Conservation (phyloP, 2,329 filamentous ascomycete genomes). For the Cladosporium sp. region DNA sequence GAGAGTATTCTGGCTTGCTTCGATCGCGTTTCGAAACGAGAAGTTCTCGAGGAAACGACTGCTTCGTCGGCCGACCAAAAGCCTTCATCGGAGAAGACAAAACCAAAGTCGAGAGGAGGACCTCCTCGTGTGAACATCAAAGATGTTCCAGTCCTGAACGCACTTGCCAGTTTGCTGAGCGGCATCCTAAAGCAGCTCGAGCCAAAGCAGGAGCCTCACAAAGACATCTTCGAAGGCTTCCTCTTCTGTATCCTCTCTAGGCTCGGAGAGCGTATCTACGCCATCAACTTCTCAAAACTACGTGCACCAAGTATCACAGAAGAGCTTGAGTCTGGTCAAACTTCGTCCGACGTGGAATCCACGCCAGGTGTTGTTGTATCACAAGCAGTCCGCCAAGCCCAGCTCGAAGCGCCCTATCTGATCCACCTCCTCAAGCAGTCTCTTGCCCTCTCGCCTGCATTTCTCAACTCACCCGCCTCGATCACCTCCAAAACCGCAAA, state of each 20-base stretch:
- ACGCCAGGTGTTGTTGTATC: neutral
- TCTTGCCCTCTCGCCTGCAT: conserved; percentile 35
- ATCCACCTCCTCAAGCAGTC: conserved; percentile 38
- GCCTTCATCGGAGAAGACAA: conserved; percentile 1
- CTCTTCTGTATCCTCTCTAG: conserved; percentile 38
- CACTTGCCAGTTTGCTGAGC: conserved; percentile 33
- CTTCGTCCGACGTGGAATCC: neutral
- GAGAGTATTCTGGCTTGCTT: conserved; percentile 32
- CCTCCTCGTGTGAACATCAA: conserved; percentile 17
- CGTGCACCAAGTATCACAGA: conserved; percentile 13
- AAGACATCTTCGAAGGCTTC: conserved; percentile 42
- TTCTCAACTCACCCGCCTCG: conserved; percentile 22
- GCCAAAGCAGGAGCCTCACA: conserved; percentile 32
- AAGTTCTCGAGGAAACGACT: neutral
- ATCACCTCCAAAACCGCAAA: conserved; percentile 21
- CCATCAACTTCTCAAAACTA: conserved; percentile 34
- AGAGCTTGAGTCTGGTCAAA: neutral
- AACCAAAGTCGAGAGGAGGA: conserved; percentile 17
- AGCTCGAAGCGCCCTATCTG: conserved; percentile 39
- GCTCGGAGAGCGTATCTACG: conserved; percentile 36
- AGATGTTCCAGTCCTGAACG: conserved; percentile 19
- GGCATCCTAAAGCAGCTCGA: conserved; percentile 35
- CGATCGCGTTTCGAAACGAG: conserved; percentile 9
- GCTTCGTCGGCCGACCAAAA: neutral
- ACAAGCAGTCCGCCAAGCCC: conserved; percentile 18